phyloP scores from a whole-genome alignment of 805 yeast genomes.

The Dipodascus geniculatus region DNA sequence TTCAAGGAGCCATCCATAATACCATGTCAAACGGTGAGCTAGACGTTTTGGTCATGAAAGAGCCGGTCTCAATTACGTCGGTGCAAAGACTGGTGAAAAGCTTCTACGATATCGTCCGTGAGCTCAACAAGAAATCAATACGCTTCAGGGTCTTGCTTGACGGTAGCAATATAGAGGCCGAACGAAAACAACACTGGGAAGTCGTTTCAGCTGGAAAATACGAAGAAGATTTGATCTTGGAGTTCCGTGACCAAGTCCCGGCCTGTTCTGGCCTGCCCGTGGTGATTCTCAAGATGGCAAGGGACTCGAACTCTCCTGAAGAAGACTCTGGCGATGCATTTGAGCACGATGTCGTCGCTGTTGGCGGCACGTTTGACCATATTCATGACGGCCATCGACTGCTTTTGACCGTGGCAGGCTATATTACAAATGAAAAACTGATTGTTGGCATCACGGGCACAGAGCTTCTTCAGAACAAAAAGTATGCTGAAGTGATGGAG shows the following conservation, averaged over 20 bases:
- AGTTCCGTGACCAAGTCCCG: slow-evolving; percentile 1
- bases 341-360: slow-evolving; percentile 29
- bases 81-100: slow-evolving; percentile 17
- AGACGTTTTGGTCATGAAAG: slow-evolving; percentile 19
- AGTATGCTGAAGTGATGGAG: slow-evolving; percentile 55
- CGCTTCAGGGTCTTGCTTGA: slow-evolving; percentile 20
- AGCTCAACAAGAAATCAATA: slow-evolving; percentile 11
- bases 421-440: slow-evolving; percentile 40
- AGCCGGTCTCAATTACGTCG: slow-evolving; percentile 17
- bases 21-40: slow-evolving; percentile 21
- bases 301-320: slow-evolving; percentile 7
- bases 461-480: slow-evolving; percentile 60
- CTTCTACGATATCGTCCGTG: slow-evolving; percentile 18
- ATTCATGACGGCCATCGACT: slow-evolving; percentile 92
- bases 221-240: neutral
- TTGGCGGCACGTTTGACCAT: slow-evolving; percentile 97
- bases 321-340: slow-evolving; percentile 14
- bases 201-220: slow-evolving; percentile 20
- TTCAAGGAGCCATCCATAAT: slow-evolving; percentile 19
- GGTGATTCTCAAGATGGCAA: neutral
- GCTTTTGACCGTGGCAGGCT: slow-evolving; percentile 60
- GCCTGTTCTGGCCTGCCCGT: slow-evolving; percentile 1
- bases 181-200: slow-evolving; percentile 22
- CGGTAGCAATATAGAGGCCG: slow-evolving; percentile 21
- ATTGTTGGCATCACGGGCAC: slow-evolving; percentile 82